phyloP scores from a whole-genome alignment of 148 eudicot species.

The Vaccinium vitisidaea region DNA sequence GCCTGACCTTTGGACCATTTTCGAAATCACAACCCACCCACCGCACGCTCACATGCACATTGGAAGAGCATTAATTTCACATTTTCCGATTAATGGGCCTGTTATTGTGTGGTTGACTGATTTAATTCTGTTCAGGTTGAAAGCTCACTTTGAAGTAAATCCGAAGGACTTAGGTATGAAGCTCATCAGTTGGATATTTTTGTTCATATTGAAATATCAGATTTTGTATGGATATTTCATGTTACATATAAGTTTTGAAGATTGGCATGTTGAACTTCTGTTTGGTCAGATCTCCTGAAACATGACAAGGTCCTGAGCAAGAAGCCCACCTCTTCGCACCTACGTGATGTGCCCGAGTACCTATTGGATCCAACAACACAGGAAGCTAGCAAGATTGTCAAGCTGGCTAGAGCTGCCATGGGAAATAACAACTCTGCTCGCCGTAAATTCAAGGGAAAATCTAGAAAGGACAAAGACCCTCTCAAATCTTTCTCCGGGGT shows the following conservation, averaged over 20 bases:
- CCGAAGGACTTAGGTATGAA: slow-evolving; percentile 77
- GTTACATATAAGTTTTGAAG: neutral
- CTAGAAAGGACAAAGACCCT: slow-evolving; percentile 59
- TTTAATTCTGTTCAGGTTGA: slow-evolving; percentile 57
- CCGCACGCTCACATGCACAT: neutral
- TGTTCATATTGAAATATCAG: neutral
- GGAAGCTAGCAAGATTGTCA: slow-evolving; percentile 87
- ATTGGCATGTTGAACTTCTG: slow-evolving; percentile 14
- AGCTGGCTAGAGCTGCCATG: slow-evolving; percentile 85
- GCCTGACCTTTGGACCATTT: neutral
- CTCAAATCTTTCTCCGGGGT: slow-evolving; percentile 87
- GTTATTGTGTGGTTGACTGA: neutral
- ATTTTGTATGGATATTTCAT: neutral
- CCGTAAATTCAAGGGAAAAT: slow-evolving; percentile 48
- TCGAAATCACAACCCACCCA: neutral
- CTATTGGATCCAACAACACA: slow-evolving; percentile 74
- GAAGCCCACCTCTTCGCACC: slow-evolving; percentile 73
- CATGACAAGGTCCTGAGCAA: slow-evolving; percentile 93
- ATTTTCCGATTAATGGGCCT: neutral
- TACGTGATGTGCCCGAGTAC: slow-evolving; percentile 85
- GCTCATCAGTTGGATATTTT: slow-evolving; percentile 4
- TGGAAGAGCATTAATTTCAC: neutral
- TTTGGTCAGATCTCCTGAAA: slow-evolving; percentile 69
- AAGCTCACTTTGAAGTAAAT: slow-evolving; percentile 38
- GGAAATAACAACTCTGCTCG: slow-evolving; percentile 44